Evolutionary conservation across 164 flowering plant species (phyloP).

Genomic region (Nymphaea thermarum): DNA sequence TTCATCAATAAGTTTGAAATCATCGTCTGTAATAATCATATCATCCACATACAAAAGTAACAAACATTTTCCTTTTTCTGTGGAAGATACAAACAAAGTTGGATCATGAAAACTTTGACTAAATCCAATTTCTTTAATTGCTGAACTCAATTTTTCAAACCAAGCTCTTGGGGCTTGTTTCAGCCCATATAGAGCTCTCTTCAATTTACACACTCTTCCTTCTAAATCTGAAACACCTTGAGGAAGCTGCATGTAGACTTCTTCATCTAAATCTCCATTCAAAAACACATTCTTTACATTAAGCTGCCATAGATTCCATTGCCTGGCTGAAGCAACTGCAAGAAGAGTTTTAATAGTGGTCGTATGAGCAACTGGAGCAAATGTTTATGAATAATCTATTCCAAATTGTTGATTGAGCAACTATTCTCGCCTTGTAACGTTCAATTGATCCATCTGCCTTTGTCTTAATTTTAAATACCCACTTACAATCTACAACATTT

Average conservation of each 20-base stretch:
- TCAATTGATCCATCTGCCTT: background rate
- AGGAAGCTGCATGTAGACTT: background rate
- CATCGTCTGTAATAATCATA: background rate
- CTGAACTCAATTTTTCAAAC: background rate
- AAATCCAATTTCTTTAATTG: background rate
- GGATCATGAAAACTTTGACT: background rate
- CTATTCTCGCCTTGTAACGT: background rate
- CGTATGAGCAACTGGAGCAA: background rate
- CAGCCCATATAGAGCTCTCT: background rate
- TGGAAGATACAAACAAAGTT: background rate
- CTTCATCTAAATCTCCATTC: background rate
- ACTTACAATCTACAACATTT: background rate
- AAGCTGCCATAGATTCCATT: background rate
- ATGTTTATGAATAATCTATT: background rate
- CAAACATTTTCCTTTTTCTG: background rate
- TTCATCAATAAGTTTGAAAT: too few species aligned
- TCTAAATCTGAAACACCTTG: too few species aligned
- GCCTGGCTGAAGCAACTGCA: background rate
- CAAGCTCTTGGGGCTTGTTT: background rate
- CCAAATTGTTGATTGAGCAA: background rate
- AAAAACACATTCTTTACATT: too few species aligned
- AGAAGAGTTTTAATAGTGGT: background rate
- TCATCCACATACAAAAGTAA: background rate
- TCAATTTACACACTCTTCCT: background rate
- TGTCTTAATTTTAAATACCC: background rate